These are phyloP conservation scores for Babesia sp. DNA, from an alignment of 169 alveolate species.

Conservation along the genomic window DNA sequence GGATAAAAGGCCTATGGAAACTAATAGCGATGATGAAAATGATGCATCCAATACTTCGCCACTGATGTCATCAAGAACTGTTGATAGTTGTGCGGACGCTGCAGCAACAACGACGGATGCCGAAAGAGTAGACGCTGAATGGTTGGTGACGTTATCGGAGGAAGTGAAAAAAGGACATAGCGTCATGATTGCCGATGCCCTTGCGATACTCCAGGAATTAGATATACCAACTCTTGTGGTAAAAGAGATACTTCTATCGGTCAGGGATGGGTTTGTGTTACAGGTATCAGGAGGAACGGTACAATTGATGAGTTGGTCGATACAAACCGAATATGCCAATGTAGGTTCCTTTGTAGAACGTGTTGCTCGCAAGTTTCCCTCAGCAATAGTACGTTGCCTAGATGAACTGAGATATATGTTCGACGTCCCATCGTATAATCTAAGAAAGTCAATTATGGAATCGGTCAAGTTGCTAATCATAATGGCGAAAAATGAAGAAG, in stretches of 20 bases:
- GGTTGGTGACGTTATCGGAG: constrained; percentile 49
- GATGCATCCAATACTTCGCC: background rate
- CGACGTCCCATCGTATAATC: constrained; percentile 61
- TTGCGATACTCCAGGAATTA: constrained; percentile 58
- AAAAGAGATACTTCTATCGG: constrained; percentile 56
- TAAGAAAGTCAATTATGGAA: constrained; percentile 64
- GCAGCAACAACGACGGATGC: background rate
- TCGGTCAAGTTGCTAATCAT: constrained; percentile 35
- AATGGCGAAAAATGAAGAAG: constrained; percentile 33
- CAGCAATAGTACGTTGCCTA: constrained; percentile 20
- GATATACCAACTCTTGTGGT: constrained; percentile 59
- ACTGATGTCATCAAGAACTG: background rate
- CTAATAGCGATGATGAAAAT: background rate
- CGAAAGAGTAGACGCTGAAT: constrained; percentile 18
- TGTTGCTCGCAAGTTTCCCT: constrained; percentile 34
- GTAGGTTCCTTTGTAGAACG: constrained; percentile 61
- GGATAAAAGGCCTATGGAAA: background rate
- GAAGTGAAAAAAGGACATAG: constrained; percentile 66
- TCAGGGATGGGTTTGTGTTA: constrained; percentile 62
- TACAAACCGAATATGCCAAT: constrained; percentile 65
- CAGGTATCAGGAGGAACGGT: constrained; percentile 57
- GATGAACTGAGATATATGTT: constrained; percentile 55
- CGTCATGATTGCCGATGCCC: constrained; percentile 66
- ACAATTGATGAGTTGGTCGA: constrained; percentile 50
- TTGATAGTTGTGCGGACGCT: background rate